Base-by-base conservation (phyloP, 106 monocot genomes). In the Xerophyta viscosa region DNA sequence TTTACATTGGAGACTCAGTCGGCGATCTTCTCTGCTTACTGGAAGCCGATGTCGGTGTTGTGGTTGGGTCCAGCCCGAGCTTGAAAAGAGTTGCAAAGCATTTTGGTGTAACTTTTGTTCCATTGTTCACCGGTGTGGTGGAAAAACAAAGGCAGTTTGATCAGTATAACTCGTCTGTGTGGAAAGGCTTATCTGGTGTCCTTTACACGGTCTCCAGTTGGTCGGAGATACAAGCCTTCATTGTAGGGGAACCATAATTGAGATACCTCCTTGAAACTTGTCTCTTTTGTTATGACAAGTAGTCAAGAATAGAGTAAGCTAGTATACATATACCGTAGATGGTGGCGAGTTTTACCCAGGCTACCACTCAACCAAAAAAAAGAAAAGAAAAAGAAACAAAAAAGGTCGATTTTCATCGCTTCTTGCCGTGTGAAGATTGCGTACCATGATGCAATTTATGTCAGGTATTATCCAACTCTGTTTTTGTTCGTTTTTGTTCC, bases 1-100 rank as follows among this genome's bases (percentile, higher is more conserved):
- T 96, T 3, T 96, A 89, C 51, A 74, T 96, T 20, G 96, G 96
- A 11, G 85, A 96, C 56, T 82, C 89, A 0, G 73, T 96, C 2
- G 89, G 85, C 13, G 89, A 96, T 47, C 60, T 96, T 57, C 74
- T 89, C 3, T 96, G 96, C 63, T 70, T 96, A 20, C 61, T 89
- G 20, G 70, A 89, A 68, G 85, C 89, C 6, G 96, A 96, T 58
- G 64, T 96, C 24, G 96, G 96, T 14, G 82, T 96, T 44, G 96
- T 96, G 9, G 42, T 96, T 25, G 96, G 96, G 43, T 78, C 88
- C 20, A 89, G 82, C 19, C 12, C 37, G 46, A 96, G 79, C 55
- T 60, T 89, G 26, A 85, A 82, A 57, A 82, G 45, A 56, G 79
- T 96, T 2, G 89, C 73, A 17, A 50, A 64, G 48, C 81, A 71